Evolutionary conservation across 208 protist genomes (phyloP).

Genomic region (Sergeia podlipaevii): DNA sequence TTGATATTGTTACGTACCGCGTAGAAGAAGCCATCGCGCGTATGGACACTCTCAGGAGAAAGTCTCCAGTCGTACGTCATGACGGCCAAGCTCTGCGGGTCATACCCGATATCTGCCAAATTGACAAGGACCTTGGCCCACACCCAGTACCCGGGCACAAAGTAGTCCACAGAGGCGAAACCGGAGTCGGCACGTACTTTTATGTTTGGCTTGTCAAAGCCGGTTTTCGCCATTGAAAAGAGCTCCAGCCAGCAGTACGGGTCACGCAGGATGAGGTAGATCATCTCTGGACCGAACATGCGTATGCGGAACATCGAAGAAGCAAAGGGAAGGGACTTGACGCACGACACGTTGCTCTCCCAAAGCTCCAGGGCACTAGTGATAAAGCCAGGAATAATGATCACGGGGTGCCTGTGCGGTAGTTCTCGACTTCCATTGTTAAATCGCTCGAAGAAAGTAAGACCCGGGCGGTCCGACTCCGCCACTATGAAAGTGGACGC

Average conservation of each 20-base stretch:
- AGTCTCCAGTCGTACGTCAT: conserved; percentile 92
- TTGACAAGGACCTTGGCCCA: conserved; percentile 91
- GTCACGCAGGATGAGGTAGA: conserved; percentile 71
- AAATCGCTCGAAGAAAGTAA: conserved; percentile 51
- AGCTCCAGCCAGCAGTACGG: conserved; percentile 76
- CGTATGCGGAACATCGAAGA: conserved; percentile 59
- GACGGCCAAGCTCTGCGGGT: conserved; percentile 86
- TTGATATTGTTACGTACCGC: conserved; percentile 58
- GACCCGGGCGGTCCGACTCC: conserved; percentile 64
- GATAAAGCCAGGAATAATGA: conserved; percentile 85
- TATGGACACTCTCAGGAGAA: conserved; percentile 56
- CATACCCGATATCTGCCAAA: conserved; percentile 92
- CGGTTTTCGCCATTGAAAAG: conserved; percentile 71
- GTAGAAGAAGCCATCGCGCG: conserved; percentile 85
- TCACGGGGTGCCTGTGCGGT: conserved; percentile 62
- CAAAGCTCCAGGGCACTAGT: conserved; percentile 86
- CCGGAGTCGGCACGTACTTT: conserved; percentile 82
- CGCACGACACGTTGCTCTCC: conserved; percentile 53
- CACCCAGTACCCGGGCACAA: conserved; percentile 90
- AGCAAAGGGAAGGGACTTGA: conserved; percentile 33
- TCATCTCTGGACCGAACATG: conserved; percentile 78
- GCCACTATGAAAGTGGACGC: conserved; percentile 51
- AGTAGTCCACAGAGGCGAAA: conserved; percentile 85
- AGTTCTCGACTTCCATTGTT: conserved; percentile 29
- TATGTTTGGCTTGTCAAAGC: conserved; percentile 67